Evolutionary conservation across 2,329 filamentous ascomycete genomes (phyloP).

Genomic region (Amylocarpus encephaloides): DNA sequence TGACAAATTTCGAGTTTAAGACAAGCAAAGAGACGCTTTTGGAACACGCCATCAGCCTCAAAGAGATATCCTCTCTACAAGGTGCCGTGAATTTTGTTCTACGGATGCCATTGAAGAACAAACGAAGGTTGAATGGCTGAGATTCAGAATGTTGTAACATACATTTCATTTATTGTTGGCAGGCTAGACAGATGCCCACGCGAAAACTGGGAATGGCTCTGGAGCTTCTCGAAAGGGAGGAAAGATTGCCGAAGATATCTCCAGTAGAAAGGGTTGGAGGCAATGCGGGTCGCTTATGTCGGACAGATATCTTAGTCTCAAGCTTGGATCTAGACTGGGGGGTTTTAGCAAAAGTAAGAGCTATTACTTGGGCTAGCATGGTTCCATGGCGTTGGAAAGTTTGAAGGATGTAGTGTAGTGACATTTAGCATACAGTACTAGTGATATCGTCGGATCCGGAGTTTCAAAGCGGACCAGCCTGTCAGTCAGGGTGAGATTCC

Average conservation of each 20-base stretch:
- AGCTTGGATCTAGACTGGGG: not conserved
- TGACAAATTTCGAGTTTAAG: constrained; percentile 75
- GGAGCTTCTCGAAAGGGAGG: not conserved
- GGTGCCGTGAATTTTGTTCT: constrained; percentile 29
- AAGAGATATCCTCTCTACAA: constrained; percentile 30
- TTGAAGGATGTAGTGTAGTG: constrained; percentile 2
- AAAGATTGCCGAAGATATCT: not conserved
- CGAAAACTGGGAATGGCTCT: not conserved
- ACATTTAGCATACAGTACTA: constrained; percentile 19
- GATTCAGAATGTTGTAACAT: constrained; percentile 18
- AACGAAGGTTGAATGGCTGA: constrained; percentile 18
- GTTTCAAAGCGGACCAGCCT: not conserved
- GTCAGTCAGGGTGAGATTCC: not conserved
- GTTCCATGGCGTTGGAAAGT: constrained; percentile 6
- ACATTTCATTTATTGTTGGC: constrained; percentile 18
- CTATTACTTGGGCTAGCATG: not conserved
- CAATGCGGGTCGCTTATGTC: not conserved
- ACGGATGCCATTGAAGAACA: constrained; percentile 23
- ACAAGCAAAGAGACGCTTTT: constrained; percentile 53
- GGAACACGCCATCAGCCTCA: constrained; percentile 40
- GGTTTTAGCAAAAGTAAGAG: not conserved
- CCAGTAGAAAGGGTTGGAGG: not conserved
- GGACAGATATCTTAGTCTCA: not conserved
- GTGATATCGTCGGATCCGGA: not conserved
- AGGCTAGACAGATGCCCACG: constrained; percentile 1